These are phyloP conservation scores for Trifolium dubium DNA, from an alignment of 306 rosid genomes.

Conservation along the genomic window DNA sequence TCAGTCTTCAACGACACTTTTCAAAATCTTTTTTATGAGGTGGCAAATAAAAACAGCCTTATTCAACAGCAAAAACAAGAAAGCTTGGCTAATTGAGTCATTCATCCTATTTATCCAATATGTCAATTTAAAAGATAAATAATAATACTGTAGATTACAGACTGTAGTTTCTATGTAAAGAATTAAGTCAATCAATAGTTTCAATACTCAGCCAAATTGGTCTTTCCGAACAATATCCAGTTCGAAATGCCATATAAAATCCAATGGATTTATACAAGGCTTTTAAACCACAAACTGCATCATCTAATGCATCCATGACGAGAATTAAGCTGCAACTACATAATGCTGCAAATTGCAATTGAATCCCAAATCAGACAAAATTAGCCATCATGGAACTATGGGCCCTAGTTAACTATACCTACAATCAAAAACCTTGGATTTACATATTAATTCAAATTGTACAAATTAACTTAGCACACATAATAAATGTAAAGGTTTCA, in stretches of 20 bases:
- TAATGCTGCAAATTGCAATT: not conserved
- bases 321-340: not conserved
- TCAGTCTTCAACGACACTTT: constrained; percentile 13
- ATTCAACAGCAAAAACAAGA: constrained; percentile 2
- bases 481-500: constrained; percentile 17
- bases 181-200: not conserved
- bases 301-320: constrained; percentile 9
- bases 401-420: not conserved
- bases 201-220: constrained; percentile 26
- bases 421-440: not conserved
- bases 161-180: constrained; percentile 6
- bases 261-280: not conserved
- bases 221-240: constrained; percentile 12
- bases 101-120: constrained; percentile 31
- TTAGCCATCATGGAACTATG: constrained; percentile 14
- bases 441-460: constrained; percentile 24
- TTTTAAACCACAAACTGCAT: not conserved
- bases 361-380: not conserved
- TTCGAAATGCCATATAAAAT: constrained; percentile 24
- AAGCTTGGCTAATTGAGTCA: constrained; percentile 19
- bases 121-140: not conserved
- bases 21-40: constrained; percentile 13
- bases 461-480: constrained; percentile 18
- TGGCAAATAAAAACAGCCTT: constrained; percentile 26
- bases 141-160: constrained; percentile 24